Conservation (phyloP, 2,329 filamentous ascomycete genomes). For the Hortaea werneckii region DNA sequence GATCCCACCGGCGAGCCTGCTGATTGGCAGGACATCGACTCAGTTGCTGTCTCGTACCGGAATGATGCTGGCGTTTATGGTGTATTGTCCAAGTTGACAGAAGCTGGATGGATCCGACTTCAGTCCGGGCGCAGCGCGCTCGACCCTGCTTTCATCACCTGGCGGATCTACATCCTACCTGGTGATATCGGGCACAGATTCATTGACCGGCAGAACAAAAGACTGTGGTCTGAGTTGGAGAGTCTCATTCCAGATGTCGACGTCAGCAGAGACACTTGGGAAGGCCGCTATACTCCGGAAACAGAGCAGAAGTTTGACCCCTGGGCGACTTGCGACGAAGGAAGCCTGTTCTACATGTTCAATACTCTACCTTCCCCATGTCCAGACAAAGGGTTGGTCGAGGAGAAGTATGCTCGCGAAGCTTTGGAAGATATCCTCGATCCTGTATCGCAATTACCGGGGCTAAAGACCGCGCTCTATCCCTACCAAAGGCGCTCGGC, state of each 20-base stretch:
- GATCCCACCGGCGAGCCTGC: neutral
- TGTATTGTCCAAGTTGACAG: constrained; percentile 4
- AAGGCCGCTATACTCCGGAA: constrained; percentile 28
- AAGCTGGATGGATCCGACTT: constrained; percentile 9
- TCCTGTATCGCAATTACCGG: constrained; percentile 38
- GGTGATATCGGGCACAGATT: constrained; percentile 45
- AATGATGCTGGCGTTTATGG: neutral
- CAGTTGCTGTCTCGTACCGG: neutral
- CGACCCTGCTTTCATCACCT: constrained; percentile 5
- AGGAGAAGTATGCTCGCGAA: constrained; percentile 41
- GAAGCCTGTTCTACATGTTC: constrained; percentile 59
- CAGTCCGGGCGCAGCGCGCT: constrained; percentile 3
- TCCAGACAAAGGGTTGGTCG: constrained; percentile 43
- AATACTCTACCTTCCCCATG: constrained; percentile 61
- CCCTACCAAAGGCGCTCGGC: constrained; percentile 72
- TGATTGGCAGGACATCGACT: neutral
- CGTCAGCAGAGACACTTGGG: constrained; percentile 47
- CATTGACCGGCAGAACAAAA: constrained; percentile 40
- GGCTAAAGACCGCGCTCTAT: constrained; percentile 58
- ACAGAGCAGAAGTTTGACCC: constrained; percentile 25
- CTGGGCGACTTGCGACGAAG: constrained; percentile 33
- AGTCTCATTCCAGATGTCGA: constrained; percentile 46
- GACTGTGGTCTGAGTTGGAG: constrained; percentile 38
- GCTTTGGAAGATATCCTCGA: constrained; percentile 48
- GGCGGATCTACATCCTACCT: constrained; percentile 19